Conservation (phyloP, 352 stramenopile species). For the Saprolegnia parasitica region DNA sequence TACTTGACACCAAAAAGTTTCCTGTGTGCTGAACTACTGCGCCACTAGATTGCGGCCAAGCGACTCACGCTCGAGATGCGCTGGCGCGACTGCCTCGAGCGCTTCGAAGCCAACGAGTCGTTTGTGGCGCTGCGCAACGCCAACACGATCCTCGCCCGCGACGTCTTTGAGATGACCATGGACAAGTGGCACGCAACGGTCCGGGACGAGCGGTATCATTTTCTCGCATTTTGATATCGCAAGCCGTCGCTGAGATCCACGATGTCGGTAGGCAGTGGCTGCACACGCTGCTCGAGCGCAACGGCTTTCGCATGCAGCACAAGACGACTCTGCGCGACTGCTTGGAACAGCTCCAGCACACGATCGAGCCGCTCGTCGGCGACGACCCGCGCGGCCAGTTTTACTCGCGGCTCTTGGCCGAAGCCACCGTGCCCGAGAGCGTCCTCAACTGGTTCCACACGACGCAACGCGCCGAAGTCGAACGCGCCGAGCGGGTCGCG, state of each 20-base stretch:
- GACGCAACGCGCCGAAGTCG: conserved; percentile 3
- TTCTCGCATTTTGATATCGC: background rate
- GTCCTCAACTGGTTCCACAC: conserved; percentile 14
- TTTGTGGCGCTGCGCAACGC: conserved; percentile 9
- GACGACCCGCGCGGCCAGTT: background rate
- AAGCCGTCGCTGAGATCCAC: background rate
- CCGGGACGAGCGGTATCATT: conserved; percentile 19
- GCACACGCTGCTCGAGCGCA: background rate
- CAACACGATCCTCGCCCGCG: conserved; percentile 19
- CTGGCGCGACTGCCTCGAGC: conserved; percentile 22
- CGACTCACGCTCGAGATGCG: conserved; percentile 15
- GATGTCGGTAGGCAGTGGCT: background rate
- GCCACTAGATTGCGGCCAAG: conserved; percentile 15
- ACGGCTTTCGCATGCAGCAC: conserved; percentile 26
- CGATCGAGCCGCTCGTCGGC: background rate
- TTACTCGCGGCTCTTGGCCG: background rate
- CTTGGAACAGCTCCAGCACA: conserved; percentile 10
- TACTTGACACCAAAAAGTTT: too few species aligned
- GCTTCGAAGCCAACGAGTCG: conserved; percentile 14
- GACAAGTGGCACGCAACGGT: conserved; percentile 12
- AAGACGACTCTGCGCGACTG: conserved; percentile 12
- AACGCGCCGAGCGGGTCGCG: conserved; percentile 15
- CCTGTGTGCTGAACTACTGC: too few species aligned
- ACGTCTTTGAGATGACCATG: conserved; percentile 26
- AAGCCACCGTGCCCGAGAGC: conserved; percentile 6